Evolutionary conservation across 2,329 filamentous ascomycete species (phyloP).

Genomic region (Colletotrichum navitas): DNA sequence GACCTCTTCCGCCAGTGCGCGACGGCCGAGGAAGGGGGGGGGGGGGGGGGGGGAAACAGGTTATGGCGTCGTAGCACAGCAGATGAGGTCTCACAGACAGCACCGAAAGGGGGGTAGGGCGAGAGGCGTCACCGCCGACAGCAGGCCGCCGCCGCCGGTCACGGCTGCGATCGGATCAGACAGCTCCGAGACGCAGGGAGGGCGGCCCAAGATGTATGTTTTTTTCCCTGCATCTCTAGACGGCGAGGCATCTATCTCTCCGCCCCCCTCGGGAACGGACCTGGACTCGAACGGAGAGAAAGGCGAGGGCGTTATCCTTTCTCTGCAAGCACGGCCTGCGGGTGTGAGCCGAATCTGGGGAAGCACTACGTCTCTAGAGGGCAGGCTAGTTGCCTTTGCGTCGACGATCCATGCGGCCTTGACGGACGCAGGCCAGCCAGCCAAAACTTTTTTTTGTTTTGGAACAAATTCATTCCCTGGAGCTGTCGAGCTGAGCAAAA

Average conservation of each 20-base stretch:
- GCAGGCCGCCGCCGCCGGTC: too few species aligned
- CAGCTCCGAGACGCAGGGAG: background rate
- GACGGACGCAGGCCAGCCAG: background rate
- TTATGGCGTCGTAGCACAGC: slow-evolving; percentile 6
- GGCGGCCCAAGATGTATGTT: background rate
- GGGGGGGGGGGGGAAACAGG: background rate
- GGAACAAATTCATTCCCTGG: background rate
- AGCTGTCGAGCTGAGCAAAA: background rate
- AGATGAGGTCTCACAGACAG: slow-evolving; percentile 12
- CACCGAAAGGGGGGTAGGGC: background rate
- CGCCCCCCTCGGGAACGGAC: slow-evolving; percentile 4
- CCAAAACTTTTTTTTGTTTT: background rate
- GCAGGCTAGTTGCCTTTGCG: slow-evolving; percentile 19
- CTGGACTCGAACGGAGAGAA: background rate
- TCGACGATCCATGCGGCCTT: slow-evolving; percentile 35
- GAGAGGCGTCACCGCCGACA: background rate
- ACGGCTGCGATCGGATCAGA: slow-evolving; percentile 23
- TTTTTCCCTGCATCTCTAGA: background rate
- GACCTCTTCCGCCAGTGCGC: background rate
- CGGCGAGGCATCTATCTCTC: background rate
- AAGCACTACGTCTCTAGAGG: background rate
- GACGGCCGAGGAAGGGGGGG: background rate
- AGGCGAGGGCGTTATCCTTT: background rate
- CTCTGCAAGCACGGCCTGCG: slow-evolving; percentile 25
- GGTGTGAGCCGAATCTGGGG: slow-evolving; percentile 23